These are phyloP conservation scores for Boletus eberwhitei DNA, from an alignment of 768 basidiomycete genomes.

Conservation along the genomic window DNA sequence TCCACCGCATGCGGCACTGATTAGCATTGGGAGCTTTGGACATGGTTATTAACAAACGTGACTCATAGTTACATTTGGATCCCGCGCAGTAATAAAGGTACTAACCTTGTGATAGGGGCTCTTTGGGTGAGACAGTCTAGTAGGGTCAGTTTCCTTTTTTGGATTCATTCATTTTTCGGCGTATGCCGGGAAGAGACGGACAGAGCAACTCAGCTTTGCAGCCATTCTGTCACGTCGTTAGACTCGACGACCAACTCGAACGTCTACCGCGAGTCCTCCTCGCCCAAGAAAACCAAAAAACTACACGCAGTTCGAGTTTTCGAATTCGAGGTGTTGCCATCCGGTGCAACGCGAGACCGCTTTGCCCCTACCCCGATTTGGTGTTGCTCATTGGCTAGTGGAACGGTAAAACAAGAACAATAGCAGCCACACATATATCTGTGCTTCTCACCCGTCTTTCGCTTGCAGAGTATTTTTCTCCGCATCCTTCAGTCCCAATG, in stretches of 20 bases:
- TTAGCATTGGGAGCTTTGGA: too few relatives aligned
- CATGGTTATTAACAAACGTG: too few relatives aligned
- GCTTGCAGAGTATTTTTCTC: background rate
- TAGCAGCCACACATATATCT: conserved; percentile 4
- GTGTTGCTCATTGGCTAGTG: conserved; percentile 4
- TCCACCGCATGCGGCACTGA: too few relatives aligned
- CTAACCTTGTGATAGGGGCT: too few relatives aligned
- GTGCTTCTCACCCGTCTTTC: background rate
- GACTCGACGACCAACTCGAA: conserved; percentile 7
- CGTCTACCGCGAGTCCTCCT: background rate
- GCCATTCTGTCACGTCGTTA: background rate
- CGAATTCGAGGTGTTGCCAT: background rate
- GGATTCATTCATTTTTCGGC: conserved; percentile 15
- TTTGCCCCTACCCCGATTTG: conserved; percentile 21
- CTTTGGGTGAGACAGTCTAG: background rate
- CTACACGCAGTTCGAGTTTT: background rate
- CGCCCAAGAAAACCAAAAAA: background rate
- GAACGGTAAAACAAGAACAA: conserved; percentile 14
- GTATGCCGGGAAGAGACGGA: conserved; percentile 17
- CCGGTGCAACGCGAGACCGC: conserved; percentile 1
- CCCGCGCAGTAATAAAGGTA: background rate
- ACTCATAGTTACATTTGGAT: too few relatives aligned
- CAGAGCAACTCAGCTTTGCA: conserved; percentile 11
- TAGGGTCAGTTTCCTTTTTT: background rate
- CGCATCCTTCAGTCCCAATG: conserved; percentile 8